These are phyloP conservation scores for Tulasnella sp. DNA, from an alignment of 768 basidiomycete species.

Conservation along the genomic window DNA sequence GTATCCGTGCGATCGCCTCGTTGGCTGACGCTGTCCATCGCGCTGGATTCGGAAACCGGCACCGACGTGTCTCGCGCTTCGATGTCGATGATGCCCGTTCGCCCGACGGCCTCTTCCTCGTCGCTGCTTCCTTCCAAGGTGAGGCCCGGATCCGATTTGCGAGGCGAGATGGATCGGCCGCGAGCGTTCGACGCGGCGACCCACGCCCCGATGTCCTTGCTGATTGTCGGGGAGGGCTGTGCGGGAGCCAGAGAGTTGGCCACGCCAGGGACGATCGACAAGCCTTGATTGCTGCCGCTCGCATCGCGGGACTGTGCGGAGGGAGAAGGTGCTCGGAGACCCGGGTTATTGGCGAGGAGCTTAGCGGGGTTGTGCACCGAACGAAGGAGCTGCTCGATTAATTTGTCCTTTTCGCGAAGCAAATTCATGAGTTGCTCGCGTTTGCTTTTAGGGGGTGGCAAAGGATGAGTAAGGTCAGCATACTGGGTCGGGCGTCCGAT, in stretches of 20 bases:
- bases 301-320: neutral
- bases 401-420: slow-evolving; percentile 80
- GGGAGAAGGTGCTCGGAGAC: slow-evolving; percentile 11
- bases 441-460: slow-evolving; percentile 50
- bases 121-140: slow-evolving; percentile 16
- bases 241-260: neutral
- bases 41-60: slow-evolving; percentile 7
- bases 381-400: slow-evolving; percentile 80
- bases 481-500: neutral
- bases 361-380: slow-evolving; percentile 48
- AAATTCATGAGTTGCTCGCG: slow-evolving; percentile 82
- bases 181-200: neutral
- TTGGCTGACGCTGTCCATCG: slow-evolving; percentile 12
- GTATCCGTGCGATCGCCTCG: slow-evolving; percentile 2
- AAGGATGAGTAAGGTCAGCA: neutral
- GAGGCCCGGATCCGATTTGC: neutral
- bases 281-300: neutral
- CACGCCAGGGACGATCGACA: neutral
- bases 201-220: slow-evolving; percentile 26
- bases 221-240: slow-evolving; percentile 10
- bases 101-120: slow-evolving; percentile 23
- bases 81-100: slow-evolving; percentile 15
- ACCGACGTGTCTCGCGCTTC: neutral
- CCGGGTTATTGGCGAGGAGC: neutral
- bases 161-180: too few relatives aligned